Evolutionary conservation across 1,284 basidiomycete genomes (phyloP).

Genomic region (Flammula alnicola): DNA sequence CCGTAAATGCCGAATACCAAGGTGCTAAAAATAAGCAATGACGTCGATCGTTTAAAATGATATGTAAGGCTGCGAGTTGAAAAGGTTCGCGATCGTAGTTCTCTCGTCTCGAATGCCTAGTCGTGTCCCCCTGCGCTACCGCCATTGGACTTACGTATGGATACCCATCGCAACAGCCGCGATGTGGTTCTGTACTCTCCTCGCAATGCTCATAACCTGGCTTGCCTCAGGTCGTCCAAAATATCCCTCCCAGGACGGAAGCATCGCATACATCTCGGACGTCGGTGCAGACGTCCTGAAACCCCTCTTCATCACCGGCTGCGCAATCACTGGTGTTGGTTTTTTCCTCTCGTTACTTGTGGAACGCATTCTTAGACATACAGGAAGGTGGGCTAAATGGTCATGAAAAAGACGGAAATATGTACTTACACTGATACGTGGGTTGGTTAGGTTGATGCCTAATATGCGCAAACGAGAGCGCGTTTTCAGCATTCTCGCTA

Average conservation of each 20-base stretch:
- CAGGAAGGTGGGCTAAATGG: slow-evolving; percentile 48
- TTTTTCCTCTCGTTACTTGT: slow-evolving; percentile 64
- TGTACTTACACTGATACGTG: slow-evolving; percentile 4
- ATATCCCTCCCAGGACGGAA: slow-evolving; percentile 50
- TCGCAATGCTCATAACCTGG: slow-evolving; percentile 74
- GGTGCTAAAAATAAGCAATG: no score
- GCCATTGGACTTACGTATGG: slow-evolving; percentile 66
- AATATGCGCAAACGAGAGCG: slow-evolving; percentile 61
- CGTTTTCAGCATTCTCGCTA: slow-evolving; percentile 57
- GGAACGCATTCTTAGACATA: slow-evolving; percentile 67
- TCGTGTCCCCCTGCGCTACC: slow-evolving; percentile 33
- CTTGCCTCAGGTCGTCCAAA: slow-evolving; percentile 42
- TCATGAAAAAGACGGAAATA: neutral
- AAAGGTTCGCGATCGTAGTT: neutral
- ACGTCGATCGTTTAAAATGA: no score
- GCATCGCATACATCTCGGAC: slow-evolving; percentile 75
- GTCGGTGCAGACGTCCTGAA: slow-evolving; percentile 72
- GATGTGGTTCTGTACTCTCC: slow-evolving; percentile 68
- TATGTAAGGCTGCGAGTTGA: no score
- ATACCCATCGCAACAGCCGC: slow-evolving; percentile 62
- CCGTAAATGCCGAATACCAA: no score
- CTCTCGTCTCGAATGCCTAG: neutral
- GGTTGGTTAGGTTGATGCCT: slow-evolving; percentile 52
- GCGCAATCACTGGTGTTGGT: slow-evolving; percentile 59
- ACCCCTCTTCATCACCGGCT: slow-evolving; percentile 70